Evolutionary conservation across 225 moss, liverwort and hornwort genomes (phyloP).

Genomic region (Lunularia cruciata): DNA sequence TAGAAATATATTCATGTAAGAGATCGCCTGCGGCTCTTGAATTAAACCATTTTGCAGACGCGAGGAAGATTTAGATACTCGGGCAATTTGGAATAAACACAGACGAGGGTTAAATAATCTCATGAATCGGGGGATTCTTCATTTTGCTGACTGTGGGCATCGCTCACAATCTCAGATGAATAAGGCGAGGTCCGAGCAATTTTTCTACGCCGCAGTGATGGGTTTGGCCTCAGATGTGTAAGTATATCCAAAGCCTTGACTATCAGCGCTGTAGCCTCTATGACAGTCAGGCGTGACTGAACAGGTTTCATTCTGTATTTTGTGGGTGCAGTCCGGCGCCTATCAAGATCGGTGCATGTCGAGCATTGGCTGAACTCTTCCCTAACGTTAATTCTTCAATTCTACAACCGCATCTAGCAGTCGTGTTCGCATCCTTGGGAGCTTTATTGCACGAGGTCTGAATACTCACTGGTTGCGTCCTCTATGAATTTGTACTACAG

Average conservation of each 20-base stretch:
- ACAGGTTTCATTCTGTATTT: neutral
- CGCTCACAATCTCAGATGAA: constrained; percentile 53
- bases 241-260: constrained; percentile 26
- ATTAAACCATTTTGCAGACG: too few relatives aligned
- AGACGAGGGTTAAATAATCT: too few relatives aligned
- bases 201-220: constrained; percentile 75
- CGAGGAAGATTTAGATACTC: too few relatives aligned
- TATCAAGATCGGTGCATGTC: constrained; percentile 84
- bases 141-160: neutral
- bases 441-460: constrained; percentile 71
- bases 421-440: constrained; percentile 64
- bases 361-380: constrained; percentile 77
- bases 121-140: too few relatives aligned
- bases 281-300: neutral
- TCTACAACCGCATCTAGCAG: constrained; percentile 55
- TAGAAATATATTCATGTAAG: too few relatives aligned
- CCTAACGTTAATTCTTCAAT: constrained; percentile 59
- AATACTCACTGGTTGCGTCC: neutral
- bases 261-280: neutral
- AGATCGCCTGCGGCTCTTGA: too few relatives aligned
- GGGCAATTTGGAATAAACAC: too few relatives aligned
- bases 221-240: constrained; percentile 75
- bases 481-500: too few relatives aligned
- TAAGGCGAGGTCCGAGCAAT: constrained; percentile 68
- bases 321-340: constrained; percentile 67